Base-by-base conservation (phyloP, 305 asterid species). In the Fraxinus greggii region DNA sequence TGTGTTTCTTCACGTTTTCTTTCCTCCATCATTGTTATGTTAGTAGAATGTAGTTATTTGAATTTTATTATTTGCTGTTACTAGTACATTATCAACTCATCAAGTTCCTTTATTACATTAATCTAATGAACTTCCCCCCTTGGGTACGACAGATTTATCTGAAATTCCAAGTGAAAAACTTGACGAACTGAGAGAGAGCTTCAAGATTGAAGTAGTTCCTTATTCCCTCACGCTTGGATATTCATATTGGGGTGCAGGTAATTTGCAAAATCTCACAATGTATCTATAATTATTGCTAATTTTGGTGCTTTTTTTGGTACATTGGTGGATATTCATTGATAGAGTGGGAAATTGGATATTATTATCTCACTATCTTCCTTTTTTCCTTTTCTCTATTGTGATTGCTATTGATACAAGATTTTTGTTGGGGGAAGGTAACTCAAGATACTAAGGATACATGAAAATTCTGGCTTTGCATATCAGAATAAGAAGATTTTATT, bases 161-260 rank as follows among this genome's bases (percentile, higher is more conserved):
- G 94, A 86, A 78, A 89, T 95, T 59, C 97, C 98, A 7, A 85
- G 78, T 35, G 80, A 86, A 67, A 92, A 92, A 88, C 89, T 94
- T 78, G 94, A 90, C 83, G 90, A 94, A 83, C 59, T 95, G 91
- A 93, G 88, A 85, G 86, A 84, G 86, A 86, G 88, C 70, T 93
- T 91, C 83, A 92, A 92, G 84, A 86, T 91, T 84, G 89, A 91
- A 88, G 96, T 92, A 63, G 93, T 90, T 84, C 94, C 98, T 4
- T 84, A 95, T 89, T 88, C 91, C 0, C 23, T 94, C 79, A 90
- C 92, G 26, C 97, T 95, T 72, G 97, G 93, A 80, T 95, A 95
- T 91, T 90, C 98, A 28, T 94, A 95, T 38, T 94, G 98, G 97
- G 84, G 89, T 79, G 97, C 97, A 91, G 98, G 99, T 95, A 82